These are phyloP conservation scores for Thalassiosira allenii DNA, from an alignment of 352 stramenopile genomes.

Conservation along the genomic window DNA sequence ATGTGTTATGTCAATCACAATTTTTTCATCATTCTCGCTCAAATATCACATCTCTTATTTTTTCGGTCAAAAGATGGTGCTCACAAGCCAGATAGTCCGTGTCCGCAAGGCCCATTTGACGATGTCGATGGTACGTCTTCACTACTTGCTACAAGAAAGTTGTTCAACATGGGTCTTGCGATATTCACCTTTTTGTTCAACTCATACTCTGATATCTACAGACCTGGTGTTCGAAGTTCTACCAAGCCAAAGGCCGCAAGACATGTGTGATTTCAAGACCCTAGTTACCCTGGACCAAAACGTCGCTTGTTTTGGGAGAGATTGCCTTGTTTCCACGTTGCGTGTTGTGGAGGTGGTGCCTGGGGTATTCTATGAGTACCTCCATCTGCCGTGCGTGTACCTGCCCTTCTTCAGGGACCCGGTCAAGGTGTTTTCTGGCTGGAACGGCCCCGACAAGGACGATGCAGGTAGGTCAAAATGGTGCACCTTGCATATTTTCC, in stretches of 20 bases:
- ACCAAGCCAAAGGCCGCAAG: slow-evolving; percentile 30
- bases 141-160: too few species aligned
- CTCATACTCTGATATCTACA: not conserved
- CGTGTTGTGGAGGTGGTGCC: slow-evolving; percentile 35
- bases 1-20: too few species aligned
- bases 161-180: too few species aligned
- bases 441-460: too few species aligned
- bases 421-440: slow-evolving; percentile 41
- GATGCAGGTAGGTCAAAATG: too few species aligned
- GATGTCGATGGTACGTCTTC: slow-evolving; percentile 52
- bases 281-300: slow-evolving; percentile 48
- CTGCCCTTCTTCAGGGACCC: slow-evolving; percentile 52
- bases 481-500: too few species aligned
- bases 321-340: slow-evolving; percentile 65
- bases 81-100: slow-evolving; percentile 9
- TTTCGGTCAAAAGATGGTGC: not conserved
- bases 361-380: slow-evolving; percentile 56
- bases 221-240: slow-evolving; percentile 50
- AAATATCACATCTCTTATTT: not conserved
- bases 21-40: too few species aligned
- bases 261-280: slow-evolving; percentile 52
- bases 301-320: slow-evolving; percentile 48
- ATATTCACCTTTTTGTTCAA: too few species aligned
- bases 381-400: slow-evolving; percentile 47
- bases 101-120: slow-evolving; percentile 25